These are phyloP conservation scores for Alternaria postmessia DNA, from an alignment of 2,329 filamentous ascomycete genomes.

Conservation along the genomic window DNA sequence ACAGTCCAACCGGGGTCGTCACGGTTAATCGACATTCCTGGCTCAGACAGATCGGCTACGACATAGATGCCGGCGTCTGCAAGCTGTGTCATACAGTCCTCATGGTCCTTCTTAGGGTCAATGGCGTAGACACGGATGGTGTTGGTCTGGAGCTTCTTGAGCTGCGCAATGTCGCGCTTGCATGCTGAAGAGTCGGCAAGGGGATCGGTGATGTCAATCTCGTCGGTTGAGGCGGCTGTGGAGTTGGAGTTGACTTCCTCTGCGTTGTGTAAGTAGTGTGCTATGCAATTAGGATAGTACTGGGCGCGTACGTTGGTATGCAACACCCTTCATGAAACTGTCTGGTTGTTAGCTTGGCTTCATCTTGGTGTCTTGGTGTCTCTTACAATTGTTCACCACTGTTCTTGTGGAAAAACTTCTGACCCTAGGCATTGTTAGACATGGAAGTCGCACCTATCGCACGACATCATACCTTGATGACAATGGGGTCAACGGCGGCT, in stretches of 20 bases:
- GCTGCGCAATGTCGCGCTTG: conserved; percentile 83
- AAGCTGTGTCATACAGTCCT: conserved; percentile 83
- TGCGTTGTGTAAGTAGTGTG: conserved; percentile 30
- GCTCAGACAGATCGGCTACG: conserved; percentile 87
- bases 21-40: conserved; percentile 83
- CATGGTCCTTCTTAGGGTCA: conserved; percentile 80
- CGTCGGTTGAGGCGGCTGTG: conserved; percentile 59
- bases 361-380: not conserved
- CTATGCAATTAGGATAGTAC: not conserved
- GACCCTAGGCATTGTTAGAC: conserved; percentile 61
- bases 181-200: conserved; percentile 76
- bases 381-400: conserved; percentile 73
- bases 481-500: conserved; percentile 69
- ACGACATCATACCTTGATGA: conserved; percentile 68
- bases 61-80: conserved; percentile 92
- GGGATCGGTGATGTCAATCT: conserved; percentile 76
- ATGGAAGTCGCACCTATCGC: conserved; percentile 7
- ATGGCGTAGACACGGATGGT: conserved; percentile 91
- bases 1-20: conserved; percentile 80
- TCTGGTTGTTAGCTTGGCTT: conserved; percentile 25
- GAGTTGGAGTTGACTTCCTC: conserved; percentile 66
- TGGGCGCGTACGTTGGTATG: conserved; percentile 74
- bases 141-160: conserved; percentile 83
- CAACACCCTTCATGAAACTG: conserved; percentile 87
- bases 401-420: conserved; percentile 90